Percentiles rank a stretch among this genome's conserved stretches.
These are phyloP conservation scores for Artemisia annua DNA, from an alignment of 129 eudicot genomes.

Conservation along the genomic window DNA sequence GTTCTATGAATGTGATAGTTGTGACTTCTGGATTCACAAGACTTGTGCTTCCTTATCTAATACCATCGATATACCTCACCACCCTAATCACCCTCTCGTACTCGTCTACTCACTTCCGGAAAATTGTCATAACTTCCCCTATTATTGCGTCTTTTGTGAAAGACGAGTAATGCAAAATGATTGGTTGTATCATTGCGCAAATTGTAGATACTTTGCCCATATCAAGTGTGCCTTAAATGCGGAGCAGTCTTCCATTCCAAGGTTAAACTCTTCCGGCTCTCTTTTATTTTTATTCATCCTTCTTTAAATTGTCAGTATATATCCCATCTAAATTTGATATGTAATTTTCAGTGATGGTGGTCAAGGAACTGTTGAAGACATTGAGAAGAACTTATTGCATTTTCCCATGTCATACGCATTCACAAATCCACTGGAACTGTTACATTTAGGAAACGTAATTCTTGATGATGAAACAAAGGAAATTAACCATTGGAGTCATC, in stretches of 20 bases:
- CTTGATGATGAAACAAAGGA: not conserved
- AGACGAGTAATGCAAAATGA: not conserved
- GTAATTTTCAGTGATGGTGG: constrained; percentile 2
- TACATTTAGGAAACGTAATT: not conserved
- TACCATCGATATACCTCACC: not conserved
- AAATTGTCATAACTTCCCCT: not conserved
- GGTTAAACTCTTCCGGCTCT: not conserved
- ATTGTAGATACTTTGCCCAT: constrained; percentile 2
- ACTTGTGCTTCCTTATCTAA: not conserved
- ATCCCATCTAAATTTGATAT: not conserved
- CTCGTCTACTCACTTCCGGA: not conserved
- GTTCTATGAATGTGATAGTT: not conserved
- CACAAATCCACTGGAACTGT: not conserved
- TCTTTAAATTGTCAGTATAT: not conserved
- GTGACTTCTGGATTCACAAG: constrained; percentile 9
- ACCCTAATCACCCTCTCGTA: not conserved
- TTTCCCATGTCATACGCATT: constrained; percentile 21
- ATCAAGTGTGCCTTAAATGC: not conserved
- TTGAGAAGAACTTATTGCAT: not conserved
- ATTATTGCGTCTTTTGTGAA: not conserved
- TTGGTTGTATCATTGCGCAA: not conserved
- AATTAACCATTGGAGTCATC: constrained; percentile 22
- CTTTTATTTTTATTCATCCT: not conserved
- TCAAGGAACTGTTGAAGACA: not conserved
- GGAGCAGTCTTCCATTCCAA: not conserved